Base-by-base conservation (phyloP, 1,284 basidiomycete species). In the Trichosporon coremiiforme region DNA sequence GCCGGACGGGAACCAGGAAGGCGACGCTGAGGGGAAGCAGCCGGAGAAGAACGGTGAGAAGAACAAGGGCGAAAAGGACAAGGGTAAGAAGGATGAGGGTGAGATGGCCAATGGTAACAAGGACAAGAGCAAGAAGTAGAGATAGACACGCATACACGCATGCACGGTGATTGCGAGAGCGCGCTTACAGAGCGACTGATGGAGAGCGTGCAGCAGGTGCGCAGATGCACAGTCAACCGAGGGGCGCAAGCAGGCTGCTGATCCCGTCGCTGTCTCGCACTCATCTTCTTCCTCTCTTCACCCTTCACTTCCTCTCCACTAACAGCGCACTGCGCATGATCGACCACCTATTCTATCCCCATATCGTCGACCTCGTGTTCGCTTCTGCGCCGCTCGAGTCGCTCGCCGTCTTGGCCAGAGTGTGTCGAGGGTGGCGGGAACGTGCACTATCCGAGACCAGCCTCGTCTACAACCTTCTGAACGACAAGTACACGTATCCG, bases 91-190 rank as follows among this genome's bases (percentile, higher is more conserved):
- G 55, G 8, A 4, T 2, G 8, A 20, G 7, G n/a, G 3, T 2
- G 45, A 47, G 20, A 22, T 22, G 41, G 7, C 15, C 41, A 45
- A 45, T 3, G 33, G 4, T 17, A 8, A 20, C 17, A 47, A 47
- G 45, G 45, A 47, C 47, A 53, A 53, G 41, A 7, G 41, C 41
- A 45, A 45, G 41, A 45, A 45, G 41, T 45, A 45, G 41, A 45
- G 41, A 45, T 45, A 45, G 41, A 45, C 41, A 38, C 36, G 36
- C 36, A 38, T 12, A 7, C 6, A 38, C 10, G 10, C 41, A 45
- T 45, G 41, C 41, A 45, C 15, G 15, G 3, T 1, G 33, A 33
- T 33, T 10, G 17, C 17, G 2, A 7, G 41, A 17, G 10, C 38
- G 2, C 10, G 41, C 41, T 15, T 12, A 45, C 13, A 45, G 15